These are phyloP conservation scores for Arthroderma sp. DNA, from an alignment of 2,329 filamentous ascomycete genomes.

Conservation along the genomic window DNA sequence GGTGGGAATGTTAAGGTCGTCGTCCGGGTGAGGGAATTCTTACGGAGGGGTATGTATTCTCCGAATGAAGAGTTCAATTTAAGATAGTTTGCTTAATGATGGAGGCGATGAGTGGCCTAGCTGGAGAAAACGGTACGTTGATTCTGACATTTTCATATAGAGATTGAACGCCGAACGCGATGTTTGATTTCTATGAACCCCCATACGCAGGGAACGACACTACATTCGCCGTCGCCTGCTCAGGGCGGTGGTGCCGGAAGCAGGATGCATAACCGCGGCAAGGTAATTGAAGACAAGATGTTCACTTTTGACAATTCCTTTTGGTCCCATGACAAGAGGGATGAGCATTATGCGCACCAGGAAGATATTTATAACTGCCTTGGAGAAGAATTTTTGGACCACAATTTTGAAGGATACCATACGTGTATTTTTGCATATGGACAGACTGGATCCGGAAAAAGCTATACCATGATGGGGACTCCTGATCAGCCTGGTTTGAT, in stretches of 20 bases:
- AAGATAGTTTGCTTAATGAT: not conserved
- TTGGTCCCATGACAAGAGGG: conserved; percentile 75
- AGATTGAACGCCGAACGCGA: conserved; percentile 64
- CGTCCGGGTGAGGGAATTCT: conserved; percentile 65
- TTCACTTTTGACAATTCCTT: conserved; percentile 98
- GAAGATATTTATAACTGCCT: conserved; percentile 88
- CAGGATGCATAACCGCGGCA: conserved; percentile 51
- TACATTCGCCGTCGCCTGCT: conserved; percentile 54
- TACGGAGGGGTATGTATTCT: conserved; percentile 54
- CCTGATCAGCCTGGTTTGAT: conserved; percentile 80
- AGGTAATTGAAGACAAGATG: conserved; percentile 68
- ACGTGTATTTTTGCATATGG: conserved; percentile 99
- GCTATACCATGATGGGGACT: conserved; percentile 94
- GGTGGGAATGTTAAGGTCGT: conserved; percentile 74
- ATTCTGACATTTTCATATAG: conserved; percentile 35
- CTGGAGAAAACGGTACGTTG: too few species aligned
- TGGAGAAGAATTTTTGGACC: conserved; percentile 92
- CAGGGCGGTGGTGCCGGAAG: conserved; percentile 32
- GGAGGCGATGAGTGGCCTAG: too few species aligned
- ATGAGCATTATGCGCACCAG: conserved; percentile 80
- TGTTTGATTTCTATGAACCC: conserved; percentile 92
- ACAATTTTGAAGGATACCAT: conserved; percentile 98
- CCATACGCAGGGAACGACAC: conserved; percentile 66
- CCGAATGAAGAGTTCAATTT: not conserved
- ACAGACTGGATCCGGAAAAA: conserved; percentile 94